Evolutionary conservation across 2,329 filamentous ascomycete species (phyloP).

Genomic region (Ceratocystis papillata): DNA sequence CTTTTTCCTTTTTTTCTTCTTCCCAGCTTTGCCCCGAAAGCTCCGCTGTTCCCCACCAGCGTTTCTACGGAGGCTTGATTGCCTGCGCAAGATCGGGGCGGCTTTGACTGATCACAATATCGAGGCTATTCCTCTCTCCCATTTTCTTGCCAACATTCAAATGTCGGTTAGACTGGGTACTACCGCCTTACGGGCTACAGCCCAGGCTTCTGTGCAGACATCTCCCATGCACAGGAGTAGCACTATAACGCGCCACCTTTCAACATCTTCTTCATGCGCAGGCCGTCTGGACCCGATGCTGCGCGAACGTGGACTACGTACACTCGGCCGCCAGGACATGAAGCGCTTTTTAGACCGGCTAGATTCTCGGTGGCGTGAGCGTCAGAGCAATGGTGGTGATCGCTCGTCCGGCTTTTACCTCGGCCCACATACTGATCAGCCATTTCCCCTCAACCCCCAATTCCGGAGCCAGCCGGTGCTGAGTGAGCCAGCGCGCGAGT

Average conservation of each 20-base stretch:
- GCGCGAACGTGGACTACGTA: slow-evolving; percentile 20
- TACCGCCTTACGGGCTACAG: background rate
- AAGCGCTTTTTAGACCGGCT: slow-evolving; percentile 24
- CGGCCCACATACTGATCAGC: slow-evolving; percentile 36
- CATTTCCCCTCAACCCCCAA: slow-evolving; percentile 62
- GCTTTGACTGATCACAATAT: background rate
- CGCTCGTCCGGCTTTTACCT: slow-evolving; percentile 33
- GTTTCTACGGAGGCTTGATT: background rate
- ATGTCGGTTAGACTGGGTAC: slow-evolving; percentile 2
- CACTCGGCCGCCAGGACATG: slow-evolving; percentile 23
- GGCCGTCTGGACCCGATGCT: slow-evolving; percentile 21
- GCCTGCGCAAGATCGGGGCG: background rate
- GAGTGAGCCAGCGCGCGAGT: slow-evolving; percentile 58
- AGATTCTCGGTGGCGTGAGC: slow-evolving; percentile 24
- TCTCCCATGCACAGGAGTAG: background rate
- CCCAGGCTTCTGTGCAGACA: background rate
- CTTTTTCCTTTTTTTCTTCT: slow-evolving; percentile 16
- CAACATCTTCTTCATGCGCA: slow-evolving; percentile 7
- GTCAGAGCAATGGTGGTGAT: slow-evolving; percentile 23
- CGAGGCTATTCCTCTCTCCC: background rate
- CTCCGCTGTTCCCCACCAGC: slow-evolving; percentile 23
- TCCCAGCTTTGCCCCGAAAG: slow-evolving; percentile 26
- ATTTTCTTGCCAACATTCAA: background rate
- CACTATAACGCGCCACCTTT: background rate
- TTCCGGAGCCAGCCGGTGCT: slow-evolving; percentile 66